A percentile compares a stretch with the other conserved stretches of the same genome.
Evolutionary conservation across 345 rosid species (phyloP).

Genomic region (Schrenkiella parvula): DNA sequence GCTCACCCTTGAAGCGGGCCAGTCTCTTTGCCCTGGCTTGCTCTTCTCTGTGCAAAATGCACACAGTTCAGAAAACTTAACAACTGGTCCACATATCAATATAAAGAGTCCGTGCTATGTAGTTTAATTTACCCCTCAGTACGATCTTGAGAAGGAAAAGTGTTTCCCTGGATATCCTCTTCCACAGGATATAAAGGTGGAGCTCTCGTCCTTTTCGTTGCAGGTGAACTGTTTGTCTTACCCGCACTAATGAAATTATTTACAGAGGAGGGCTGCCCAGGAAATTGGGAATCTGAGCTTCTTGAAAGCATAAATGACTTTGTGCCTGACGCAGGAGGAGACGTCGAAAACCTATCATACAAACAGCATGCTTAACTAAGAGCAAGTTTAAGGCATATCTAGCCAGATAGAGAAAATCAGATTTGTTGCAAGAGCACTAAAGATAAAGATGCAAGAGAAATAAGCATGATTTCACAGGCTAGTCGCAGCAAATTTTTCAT

Average conservation of each 20-base stretch:
- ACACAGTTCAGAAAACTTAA: slow-evolving; percentile 12
- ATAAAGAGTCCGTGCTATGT: slow-evolving; percentile 10
- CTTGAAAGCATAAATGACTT: slow-evolving; percentile 27
- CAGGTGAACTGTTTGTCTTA: slow-evolving; percentile 30
- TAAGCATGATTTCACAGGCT: slow-evolving; percentile 24
- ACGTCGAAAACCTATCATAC: slow-evolving; percentile 30
- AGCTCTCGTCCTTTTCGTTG: slow-evolving; percentile 67
- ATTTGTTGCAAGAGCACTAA: not conserved
- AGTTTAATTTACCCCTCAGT: slow-evolving; percentile 55
- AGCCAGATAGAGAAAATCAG: slow-evolving; percentile 7
- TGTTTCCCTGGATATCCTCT: slow-evolving; percentile 44
- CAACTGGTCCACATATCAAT: not conserved
- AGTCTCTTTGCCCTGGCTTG: slow-evolving; percentile 84
- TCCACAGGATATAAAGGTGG: slow-evolving; percentile 45
- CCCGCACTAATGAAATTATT: slow-evolving; percentile 27
- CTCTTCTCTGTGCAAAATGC: slow-evolving; percentile 52
- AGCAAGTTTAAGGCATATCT: slow-evolving; percentile 9
- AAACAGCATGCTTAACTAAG: slow-evolving; percentile 9
- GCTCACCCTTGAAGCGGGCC: slow-evolving; percentile 74
- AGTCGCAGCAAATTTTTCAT: not conserved
- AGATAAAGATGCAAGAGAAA: slow-evolving; percentile 14
- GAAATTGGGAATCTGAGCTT: slow-evolving; percentile 44
- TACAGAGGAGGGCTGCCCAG: slow-evolving; percentile 36
- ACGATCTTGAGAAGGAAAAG: slow-evolving; percentile 40
- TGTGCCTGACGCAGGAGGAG: slow-evolving; percentile 27